Evolutionary conservation across 805 yeast genomes (phyloP), one percentile per base, ranked within the genome.

Genomic region (Saccharomyces paradoxus): DNA sequence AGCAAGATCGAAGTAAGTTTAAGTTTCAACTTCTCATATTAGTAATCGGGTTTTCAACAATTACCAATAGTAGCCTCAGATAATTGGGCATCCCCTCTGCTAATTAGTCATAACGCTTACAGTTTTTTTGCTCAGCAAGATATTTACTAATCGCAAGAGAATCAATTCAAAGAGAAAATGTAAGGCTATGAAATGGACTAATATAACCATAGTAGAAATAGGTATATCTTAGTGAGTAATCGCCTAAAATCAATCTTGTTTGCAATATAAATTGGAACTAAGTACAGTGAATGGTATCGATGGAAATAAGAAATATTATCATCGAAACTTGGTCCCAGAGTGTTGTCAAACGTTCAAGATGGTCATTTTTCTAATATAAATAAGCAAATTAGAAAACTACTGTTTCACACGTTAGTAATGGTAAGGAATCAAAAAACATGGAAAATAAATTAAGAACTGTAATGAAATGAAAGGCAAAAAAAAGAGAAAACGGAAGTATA

Each of bases 211-310:
- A 37, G 60, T 37, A 55, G 50, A 41, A 57, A 55, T 53, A 50
- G 63, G 69, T 60, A 50, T 72, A 77, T 67, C 75, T 77, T 70
- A 91, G 85, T 86, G 92, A 86, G 92, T 86, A 86, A 74, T 70
- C 70, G 77, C 81, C 85, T 50, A 56, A 48, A 50, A 10, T 78
- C 60, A 59, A 71, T 86, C 89, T 88, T 75, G 96, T 86, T 88
- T 85, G 90, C 90, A 75, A 56, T 86, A 82, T 82, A 84, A 87
- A 87, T 87, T 85, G 95, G 91, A 84, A 80, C 84, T 81, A 78
- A 79, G 79, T 82, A 86, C 74, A 70, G 83, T 37, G 44, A 37
- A 37, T 59, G 61, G 60, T 50, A 58, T 47, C 48, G 48, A 22
- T 28, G 54, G 27, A 32, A 29, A 50, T 49, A 46, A 28, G 44